Percentiles rank a stretch among this genome's conserved stretches.
These are phyloP conservation scores for Cicer cuneatum DNA, from an alignment of 306 rosid species.

Conservation along the genomic window DNA sequence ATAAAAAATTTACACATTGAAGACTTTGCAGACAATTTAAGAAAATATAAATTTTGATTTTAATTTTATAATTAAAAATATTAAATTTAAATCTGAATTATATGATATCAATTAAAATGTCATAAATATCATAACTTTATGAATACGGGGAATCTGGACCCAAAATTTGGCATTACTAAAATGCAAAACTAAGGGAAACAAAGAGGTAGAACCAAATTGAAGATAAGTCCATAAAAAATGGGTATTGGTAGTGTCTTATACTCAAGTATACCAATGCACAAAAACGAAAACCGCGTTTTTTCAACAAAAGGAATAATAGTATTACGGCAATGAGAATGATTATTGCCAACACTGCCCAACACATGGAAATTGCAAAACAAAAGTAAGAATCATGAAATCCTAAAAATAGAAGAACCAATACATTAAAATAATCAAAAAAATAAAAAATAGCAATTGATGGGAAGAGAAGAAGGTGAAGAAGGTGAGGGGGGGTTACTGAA, in stretches of 20 bases:
- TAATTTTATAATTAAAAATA: too few relatives aligned
- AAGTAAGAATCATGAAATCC: constrained; percentile 49
- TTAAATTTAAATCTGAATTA: too few relatives aligned
- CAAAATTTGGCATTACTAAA: constrained; percentile 37
- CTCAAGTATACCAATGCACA: neutral
- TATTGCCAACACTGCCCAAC: constrained; percentile 65
- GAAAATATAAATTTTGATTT: too few relatives aligned
- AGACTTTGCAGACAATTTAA: too few relatives aligned
- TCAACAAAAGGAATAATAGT: constrained; percentile 44
- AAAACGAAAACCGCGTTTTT: constrained; percentile 43
- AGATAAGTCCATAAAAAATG: neutral
- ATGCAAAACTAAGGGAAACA: too few relatives aligned
- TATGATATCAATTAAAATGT: too few relatives aligned
- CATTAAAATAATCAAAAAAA: constrained; percentile 48
- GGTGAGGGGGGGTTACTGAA: constrained; percentile 37
- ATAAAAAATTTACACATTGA: too few relatives aligned
- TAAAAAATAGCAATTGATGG: constrained; percentile 59
- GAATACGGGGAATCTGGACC: too few relatives aligned
- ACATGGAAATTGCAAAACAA: constrained; percentile 50
- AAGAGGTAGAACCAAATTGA: constrained; percentile 6
- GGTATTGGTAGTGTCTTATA: too few relatives aligned
- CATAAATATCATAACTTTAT: too few relatives aligned
- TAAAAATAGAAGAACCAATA: constrained; percentile 53
- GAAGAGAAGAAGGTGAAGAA: neutral
- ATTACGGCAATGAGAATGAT: constrained; percentile 53